Conservation (phyloP, 805 yeast species). For the Saccharomyces eubayanus region DNA sequence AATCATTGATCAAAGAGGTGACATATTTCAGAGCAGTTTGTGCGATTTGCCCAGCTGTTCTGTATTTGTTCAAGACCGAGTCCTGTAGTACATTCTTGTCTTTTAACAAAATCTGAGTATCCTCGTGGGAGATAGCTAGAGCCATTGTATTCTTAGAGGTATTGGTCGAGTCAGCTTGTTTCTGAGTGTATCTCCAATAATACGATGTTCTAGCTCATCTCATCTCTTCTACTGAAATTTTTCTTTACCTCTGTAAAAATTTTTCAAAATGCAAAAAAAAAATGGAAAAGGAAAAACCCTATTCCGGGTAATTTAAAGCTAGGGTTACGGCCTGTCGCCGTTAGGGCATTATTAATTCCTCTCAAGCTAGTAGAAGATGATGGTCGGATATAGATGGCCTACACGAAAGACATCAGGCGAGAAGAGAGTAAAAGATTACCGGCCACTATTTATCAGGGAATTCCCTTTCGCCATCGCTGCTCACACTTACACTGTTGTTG, state of each 20-base stretch:
- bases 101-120: constrained; percentile 61
- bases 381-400: background rate
- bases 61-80: constrained; percentile 65
- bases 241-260: background rate
- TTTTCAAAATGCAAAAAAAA: background rate
- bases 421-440: background rate
- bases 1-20: constrained; percentile 56
- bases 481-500: too few species aligned
- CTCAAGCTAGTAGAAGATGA: background rate
- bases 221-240: constrained; percentile 1
- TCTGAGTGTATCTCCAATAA: background rate
- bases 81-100: constrained; percentile 62
- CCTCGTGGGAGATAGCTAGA: constrained; percentile 66
- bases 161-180: background rate
- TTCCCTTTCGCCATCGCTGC: too few species aligned
- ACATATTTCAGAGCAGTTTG: constrained; percentile 73
- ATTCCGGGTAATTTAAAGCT: background rate
- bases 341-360: background rate
- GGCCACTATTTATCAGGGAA: too few species aligned
- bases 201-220: constrained; percentile 4
- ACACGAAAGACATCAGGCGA: background rate
- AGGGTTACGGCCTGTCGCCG: background rate
- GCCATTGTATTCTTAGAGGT: constrained; percentile 40
- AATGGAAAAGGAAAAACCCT: background rate
- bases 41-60: constrained; percentile 81